Evolutionary conservation across 1,139 yeast species (phyloP).

Genomic region (Yamadazyma diospyri): DNA sequence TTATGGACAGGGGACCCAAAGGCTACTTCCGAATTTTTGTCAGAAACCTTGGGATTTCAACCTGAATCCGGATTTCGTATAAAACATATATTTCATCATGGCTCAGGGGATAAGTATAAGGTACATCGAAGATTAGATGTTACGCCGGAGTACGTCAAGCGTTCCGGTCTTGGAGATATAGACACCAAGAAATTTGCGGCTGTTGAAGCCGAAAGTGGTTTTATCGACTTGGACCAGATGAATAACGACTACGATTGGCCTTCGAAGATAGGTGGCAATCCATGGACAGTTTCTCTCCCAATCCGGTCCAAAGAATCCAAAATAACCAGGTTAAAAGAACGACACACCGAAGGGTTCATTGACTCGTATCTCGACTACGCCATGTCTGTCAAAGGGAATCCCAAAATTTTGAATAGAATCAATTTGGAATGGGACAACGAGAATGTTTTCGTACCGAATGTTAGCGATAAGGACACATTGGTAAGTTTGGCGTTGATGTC

Average conservation of each 20-base stretch:
- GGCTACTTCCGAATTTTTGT: too few relatives aligned
- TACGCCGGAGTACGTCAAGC: conserved; percentile 21
- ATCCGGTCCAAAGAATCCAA: conserved; percentile 24
- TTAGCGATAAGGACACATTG: conserved; percentile 69
- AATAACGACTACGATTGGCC: conserved; percentile 41
- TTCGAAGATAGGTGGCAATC: conserved; percentile 30
- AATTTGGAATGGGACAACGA: conserved; percentile 54
- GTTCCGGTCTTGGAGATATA: conserved; percentile 9
- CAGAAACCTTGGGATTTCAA: too few relatives aligned
- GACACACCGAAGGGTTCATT: conserved; percentile 59
- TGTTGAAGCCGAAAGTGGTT: neutral
- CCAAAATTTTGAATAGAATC: conserved; percentile 37
- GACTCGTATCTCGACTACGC: conserved; percentile 67
- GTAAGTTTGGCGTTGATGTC: conserved; percentile 80
- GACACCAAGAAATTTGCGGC: neutral
- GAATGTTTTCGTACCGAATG: conserved; percentile 60
- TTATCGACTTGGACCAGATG: conserved; percentile 22
- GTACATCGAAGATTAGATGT: conserved; percentile 47
- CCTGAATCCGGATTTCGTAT: conserved; percentile 15
- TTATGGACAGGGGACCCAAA: neutral
- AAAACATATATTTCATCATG: conserved; percentile 53
- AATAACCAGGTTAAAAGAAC: conserved; percentile 49
- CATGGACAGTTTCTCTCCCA: conserved; percentile 32
- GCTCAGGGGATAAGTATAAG: conserved; percentile 33
- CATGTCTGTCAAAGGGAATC: conserved; percentile 40